Evolutionary conservation across 345 rosid species (phyloP).

Genomic region (Syzygium aromaticum): DNA sequence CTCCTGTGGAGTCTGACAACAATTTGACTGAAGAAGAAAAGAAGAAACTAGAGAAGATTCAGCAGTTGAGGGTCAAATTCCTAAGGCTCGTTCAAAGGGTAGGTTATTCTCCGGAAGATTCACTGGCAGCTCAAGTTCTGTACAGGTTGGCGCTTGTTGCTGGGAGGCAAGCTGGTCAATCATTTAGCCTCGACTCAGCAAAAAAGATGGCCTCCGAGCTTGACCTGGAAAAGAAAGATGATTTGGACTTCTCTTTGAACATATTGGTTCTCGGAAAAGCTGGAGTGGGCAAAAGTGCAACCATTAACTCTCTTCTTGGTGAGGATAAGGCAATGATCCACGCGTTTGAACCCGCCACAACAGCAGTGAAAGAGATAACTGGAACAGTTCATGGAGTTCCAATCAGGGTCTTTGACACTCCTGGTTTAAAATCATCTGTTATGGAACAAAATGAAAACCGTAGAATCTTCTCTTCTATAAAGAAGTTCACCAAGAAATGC

Average conservation of each 20-base stretch:
- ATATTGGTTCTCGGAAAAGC: slow-evolving; percentile 86
- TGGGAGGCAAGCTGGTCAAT: slow-evolving; percentile 63
- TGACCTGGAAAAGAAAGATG: slow-evolving; percentile 58
- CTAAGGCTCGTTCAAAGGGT: slow-evolving; percentile 79
- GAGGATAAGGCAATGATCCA: slow-evolving; percentile 55
- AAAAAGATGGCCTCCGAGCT: slow-evolving; percentile 62
- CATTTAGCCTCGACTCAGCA: slow-evolving; percentile 74
- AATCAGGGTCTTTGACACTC: slow-evolving; percentile 66
- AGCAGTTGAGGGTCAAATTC: slow-evolving; percentile 65
- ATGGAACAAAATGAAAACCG: slow-evolving; percentile 66
- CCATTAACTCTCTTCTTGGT: slow-evolving; percentile 79
- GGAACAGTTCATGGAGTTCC: slow-evolving; percentile 65
- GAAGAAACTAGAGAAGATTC: slow-evolving; percentile 71
- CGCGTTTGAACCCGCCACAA: slow-evolving; percentile 76
- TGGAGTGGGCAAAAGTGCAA: slow-evolving; percentile 96
- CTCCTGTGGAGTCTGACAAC: slow-evolving; percentile 36
- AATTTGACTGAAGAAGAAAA: slow-evolving; percentile 82
- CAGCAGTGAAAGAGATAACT: slow-evolving; percentile 53
- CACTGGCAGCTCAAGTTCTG: slow-evolving; percentile 72
- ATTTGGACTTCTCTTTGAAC: slow-evolving; percentile 59
- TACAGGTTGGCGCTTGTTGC: slow-evolving; percentile 68
- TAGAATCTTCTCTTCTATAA: slow-evolving; percentile 54
- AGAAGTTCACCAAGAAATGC: slow-evolving; percentile 51
- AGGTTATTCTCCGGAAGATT: slow-evolving; percentile 74
- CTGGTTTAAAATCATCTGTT: slow-evolving; percentile 76